phyloP scores from a whole-genome alignment of 441 rosid genomes.

The Erodium moschatum region DNA sequence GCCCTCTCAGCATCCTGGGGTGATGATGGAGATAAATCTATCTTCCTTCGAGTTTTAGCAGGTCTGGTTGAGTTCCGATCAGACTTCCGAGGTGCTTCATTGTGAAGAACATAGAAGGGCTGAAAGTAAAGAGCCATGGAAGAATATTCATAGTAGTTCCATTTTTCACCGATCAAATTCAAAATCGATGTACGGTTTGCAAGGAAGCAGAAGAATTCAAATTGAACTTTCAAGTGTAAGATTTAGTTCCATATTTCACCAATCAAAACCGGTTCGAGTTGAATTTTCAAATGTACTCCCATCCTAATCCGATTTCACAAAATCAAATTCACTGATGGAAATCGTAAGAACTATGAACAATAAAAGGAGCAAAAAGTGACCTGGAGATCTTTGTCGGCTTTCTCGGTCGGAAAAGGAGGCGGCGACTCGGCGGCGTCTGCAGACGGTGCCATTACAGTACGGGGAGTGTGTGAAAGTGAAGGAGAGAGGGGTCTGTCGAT shows the following conservation, averaged over 20 bases:
- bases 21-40: constrained; percentile 34
- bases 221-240: not conserved
- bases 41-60: constrained; percentile 40
- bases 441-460: constrained; percentile 10
- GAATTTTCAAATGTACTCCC: not conserved
- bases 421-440: constrained; percentile 7
- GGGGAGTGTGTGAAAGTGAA: no score
- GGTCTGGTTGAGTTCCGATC: constrained; percentile 31
- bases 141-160: no score
- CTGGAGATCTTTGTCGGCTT: constrained; percentile 18
- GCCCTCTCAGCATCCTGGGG: constrained; percentile 27
- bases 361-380: constrained; percentile 6
- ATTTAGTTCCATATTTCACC: no score
- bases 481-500: no score
- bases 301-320: not conserved
- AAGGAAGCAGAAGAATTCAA: no score
- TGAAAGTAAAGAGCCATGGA: not conserved
- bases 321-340: not conserved
- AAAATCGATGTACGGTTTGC: no score
- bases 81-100: constrained; percentile 29
- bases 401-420: constrained; percentile 7
- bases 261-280: no score
- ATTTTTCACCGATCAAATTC: no score
- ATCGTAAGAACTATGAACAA: no score
- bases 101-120: constrained; percentile 25